Evolutionary conservation across 2,329 filamentous ascomycete species (phyloP), one percentile per base, ranked within the genome.

Genomic region (Teratosphaeriaceae sp.): DNA sequence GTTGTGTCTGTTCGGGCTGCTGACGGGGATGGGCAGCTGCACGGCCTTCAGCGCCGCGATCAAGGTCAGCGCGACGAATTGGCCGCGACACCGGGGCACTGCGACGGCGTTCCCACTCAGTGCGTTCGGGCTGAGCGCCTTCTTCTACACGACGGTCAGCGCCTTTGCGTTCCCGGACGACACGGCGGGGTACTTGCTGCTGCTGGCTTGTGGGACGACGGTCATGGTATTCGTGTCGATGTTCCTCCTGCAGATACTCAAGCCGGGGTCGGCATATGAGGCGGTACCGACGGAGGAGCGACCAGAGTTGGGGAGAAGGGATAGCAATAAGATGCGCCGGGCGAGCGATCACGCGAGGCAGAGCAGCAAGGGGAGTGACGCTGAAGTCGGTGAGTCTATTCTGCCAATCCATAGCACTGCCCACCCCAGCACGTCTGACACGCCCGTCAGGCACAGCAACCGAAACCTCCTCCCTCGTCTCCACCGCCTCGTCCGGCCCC

Each of bases 51-150:
- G 82, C 18, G 88, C 86, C 21, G 76, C 89, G 7, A 80, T 98
- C 60, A 98, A 98, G 64, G 78, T 77, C 33, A 73, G 76, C 75
- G 89, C 89, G 8, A 75, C 92, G 51, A 96, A 96, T 66, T 96
- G 89, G 80, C 90, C 90, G 11, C 78, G 83, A 45, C 84, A 94
- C 62, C 80, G 92, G 50, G 92, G 92, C 43, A 95, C 90, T 3
- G 92, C 92, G 5, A 97, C 92, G 5, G 89, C 89, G 1, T 92
- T 97, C 56, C 90, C 92, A 4, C 68, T 97, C 43, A 87, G 92
- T 44, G 89, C 87, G 2, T 97, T 97, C 60, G 92, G 92, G 2
- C 69, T 98, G 44, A 96, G 89, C 62, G 92, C 92, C 42, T 92
- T 98, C 67, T 94, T 97, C 71, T 98, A 96, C 68, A 90, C 92